A percentile compares a stretch with the other conserved stretches of the same genome.
Evolutionary conservation across 768 basidiomycete species (phyloP).

Genomic region (Serendipita indica): DNA sequence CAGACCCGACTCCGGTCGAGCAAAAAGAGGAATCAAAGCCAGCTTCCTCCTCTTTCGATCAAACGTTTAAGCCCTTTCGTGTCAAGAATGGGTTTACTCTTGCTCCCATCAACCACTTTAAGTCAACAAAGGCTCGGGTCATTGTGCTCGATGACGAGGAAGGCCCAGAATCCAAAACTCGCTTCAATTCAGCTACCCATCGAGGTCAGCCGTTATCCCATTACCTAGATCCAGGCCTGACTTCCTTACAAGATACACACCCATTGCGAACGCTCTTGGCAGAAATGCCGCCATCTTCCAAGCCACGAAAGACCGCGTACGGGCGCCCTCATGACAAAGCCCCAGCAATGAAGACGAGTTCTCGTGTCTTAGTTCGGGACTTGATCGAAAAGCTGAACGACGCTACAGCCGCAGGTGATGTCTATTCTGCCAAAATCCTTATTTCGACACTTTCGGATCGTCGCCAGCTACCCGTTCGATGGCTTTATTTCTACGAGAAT

Average conservation of each 20-base stretch:
- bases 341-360: slow-evolving; percentile 20
- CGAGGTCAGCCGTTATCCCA: no score
- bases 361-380: slow-evolving; percentile 30
- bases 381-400: slow-evolving; percentile 53
- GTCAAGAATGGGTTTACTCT: slow-evolving; percentile 59
- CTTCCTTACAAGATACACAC: not conserved
- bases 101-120: slow-evolving; percentile 63
- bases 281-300: not conserved
- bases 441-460: slow-evolving; percentile 48
- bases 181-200: no score
- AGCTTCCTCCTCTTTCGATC: slow-evolving; percentile 49
- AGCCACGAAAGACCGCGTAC: not conserved
- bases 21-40: slow-evolving; percentile 24
- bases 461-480: slow-evolving; percentile 53
- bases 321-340: not conserved
- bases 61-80: slow-evolving; percentile 63
- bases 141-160: slow-evolving; percentile 49
- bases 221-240: no score
- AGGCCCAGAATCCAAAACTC: no score
- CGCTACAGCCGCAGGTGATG: slow-evolving; percentile 63
- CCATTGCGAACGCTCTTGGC: not conserved
- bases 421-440: slow-evolving; percentile 48
- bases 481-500: slow-evolving; percentile 71
- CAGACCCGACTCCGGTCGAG: slow-evolving; percentile 16
- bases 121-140: slow-evolving; percentile 28